These are phyloP conservation scores for Candida insectalens DNA, from an alignment of 805 yeast species.

Conservation along the genomic window DNA sequence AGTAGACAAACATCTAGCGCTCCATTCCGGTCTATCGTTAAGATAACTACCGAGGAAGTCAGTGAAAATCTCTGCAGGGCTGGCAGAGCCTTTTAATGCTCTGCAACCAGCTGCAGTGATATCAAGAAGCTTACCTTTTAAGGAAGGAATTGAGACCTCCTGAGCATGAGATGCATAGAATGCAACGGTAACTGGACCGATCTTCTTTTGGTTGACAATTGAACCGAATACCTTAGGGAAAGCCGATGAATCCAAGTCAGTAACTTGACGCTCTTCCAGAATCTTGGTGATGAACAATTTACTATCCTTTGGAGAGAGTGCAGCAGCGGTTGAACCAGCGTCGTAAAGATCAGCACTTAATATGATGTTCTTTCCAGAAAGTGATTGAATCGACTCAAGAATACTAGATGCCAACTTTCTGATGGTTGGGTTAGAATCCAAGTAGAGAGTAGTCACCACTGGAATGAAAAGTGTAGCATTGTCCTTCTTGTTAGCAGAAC, in stretches of 20 bases:
- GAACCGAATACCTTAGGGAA: slow-evolving; percentile 26
- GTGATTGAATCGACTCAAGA: slow-evolving; percentile 28
- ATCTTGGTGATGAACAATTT: slow-evolving; percentile 30
- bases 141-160: slow-evolving; percentile 37
- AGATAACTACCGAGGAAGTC: slow-evolving; percentile 37
- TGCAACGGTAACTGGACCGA: slow-evolving; percentile 48
- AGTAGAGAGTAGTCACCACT: slow-evolving; percentile 41
- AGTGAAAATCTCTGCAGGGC: slow-evolving; percentile 39
- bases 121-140: slow-evolving; percentile 44
- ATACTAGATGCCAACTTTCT: slow-evolving; percentile 34
- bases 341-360: slow-evolving; percentile 49
- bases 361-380: slow-evolving; percentile 26
- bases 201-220: slow-evolving; percentile 38
- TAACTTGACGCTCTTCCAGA: slow-evolving; percentile 28
- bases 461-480: slow-evolving; percentile 31
- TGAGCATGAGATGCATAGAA: slow-evolving; percentile 65
- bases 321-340: slow-evolving; percentile 41
- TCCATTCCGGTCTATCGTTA: slow-evolving; percentile 35
- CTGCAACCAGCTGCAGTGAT: slow-evolving; percentile 31
- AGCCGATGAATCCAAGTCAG: slow-evolving; percentile 41
- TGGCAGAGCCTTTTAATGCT: slow-evolving; percentile 30
- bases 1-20: slow-evolving; percentile 31
- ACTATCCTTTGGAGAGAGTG: slow-evolving; percentile 62
- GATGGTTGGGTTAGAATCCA: slow-evolving; percentile 39
- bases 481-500: not conserved